Conservation (phyloP, 257 asterid species). For the Plectranthus barbatus region DNA sequence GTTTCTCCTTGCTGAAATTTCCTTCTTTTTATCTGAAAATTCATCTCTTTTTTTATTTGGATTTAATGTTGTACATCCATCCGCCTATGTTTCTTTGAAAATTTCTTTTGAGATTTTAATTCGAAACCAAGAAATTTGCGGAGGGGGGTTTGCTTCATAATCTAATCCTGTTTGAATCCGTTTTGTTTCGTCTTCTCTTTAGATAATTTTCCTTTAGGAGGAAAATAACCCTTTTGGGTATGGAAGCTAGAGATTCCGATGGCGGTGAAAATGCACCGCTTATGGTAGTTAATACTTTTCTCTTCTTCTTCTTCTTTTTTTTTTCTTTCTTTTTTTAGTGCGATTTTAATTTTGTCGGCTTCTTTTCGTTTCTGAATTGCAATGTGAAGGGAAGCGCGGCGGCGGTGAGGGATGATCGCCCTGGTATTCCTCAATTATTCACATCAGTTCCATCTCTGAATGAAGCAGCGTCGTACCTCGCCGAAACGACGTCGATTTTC, state of each 20-base stretch:
- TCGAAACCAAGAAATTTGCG: too few relatives aligned
- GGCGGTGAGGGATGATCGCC: conserved; percentile 38
- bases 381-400: conserved; percentile 34
- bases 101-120: too few relatives aligned
- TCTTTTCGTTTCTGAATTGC: not conserved
- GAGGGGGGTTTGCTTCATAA: conserved; percentile 10
- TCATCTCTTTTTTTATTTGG: too few relatives aligned
- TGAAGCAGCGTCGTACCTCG: conserved; percentile 80
- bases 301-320: not conserved
- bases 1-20: not conserved
- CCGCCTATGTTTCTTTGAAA: too few relatives aligned
- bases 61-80: too few relatives aligned
- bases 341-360: not conserved
- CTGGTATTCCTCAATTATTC: conserved; percentile 66
- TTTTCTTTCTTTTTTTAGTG: not conserved
- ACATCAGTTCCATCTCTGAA: conserved; percentile 63
- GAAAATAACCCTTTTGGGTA: not conserved
- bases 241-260: conserved; percentile 29
- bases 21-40: not conserved
- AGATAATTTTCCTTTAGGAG: too few relatives aligned
- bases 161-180: not conserved
- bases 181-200: not conserved
- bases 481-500: conserved; percentile 72
- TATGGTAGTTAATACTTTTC: conserved; percentile 19
- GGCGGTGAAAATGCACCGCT: conserved; percentile 26